Conservation (phyloP, 2,329 filamentous ascomycete species). For the Phaeosphaeriaceae sp. region DNA sequence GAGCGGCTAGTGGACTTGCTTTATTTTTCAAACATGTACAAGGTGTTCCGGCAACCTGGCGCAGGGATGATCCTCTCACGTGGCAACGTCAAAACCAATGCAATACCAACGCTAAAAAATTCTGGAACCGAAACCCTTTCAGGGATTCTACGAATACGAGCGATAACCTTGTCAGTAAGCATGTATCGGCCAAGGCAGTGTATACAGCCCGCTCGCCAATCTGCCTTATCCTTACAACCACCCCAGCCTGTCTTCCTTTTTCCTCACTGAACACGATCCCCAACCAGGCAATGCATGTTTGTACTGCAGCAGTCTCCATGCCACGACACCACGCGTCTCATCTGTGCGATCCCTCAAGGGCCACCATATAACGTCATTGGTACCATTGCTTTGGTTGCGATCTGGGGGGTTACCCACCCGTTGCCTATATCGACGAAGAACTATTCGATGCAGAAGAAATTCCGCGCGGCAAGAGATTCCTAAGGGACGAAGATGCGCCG, state of each 20-base stretch:
- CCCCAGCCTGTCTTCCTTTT: constrained; percentile 11
- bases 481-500: constrained; percentile 13
- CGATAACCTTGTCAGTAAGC: constrained; percentile 19
- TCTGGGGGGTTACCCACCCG: constrained; percentile 18
- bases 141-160: constrained; percentile 16
- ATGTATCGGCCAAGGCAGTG: constrained; percentile 18
- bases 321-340: constrained; percentile 9
- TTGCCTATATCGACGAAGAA: constrained; percentile 40
- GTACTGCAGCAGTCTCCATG: constrained; percentile 25
- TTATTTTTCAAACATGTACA: constrained; percentile 25
- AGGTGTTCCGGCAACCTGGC: constrained; percentile 12
- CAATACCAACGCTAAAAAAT: constrained; percentile 15
- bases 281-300: constrained; percentile 27
- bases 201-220: constrained; percentile 11
- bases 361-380: constrained; percentile 34
- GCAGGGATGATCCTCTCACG: constrained; percentile 34
- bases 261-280: background rate
- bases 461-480: constrained; percentile 9
- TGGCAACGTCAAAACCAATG: constrained; percentile 26
- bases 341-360: constrained; percentile 8
- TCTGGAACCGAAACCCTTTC: constrained; percentile 23
- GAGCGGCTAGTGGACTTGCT: constrained; percentile 20
- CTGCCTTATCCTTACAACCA: constrained; percentile 10
- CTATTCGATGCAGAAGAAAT: constrained; percentile 1
- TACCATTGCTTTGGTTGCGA: constrained; percentile 25